Evolutionary conservation across 305 asterid genomes (phyloP).

Genomic region (Ajuga reptans): DNA sequence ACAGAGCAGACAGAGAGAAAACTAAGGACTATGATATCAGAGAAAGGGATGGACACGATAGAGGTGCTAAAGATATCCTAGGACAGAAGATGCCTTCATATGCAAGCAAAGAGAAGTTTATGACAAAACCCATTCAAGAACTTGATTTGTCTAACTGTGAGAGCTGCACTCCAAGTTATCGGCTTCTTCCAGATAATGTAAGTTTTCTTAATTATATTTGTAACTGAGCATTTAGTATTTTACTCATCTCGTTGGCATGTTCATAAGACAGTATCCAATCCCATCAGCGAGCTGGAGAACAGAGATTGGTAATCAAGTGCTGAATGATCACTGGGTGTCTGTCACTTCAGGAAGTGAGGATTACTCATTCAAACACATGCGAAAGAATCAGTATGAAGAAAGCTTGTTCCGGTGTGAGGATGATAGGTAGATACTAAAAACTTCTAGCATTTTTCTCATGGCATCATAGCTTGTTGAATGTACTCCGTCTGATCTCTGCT

Average conservation of each 20-base stretch:
- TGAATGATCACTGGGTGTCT: conserved; percentile 97
- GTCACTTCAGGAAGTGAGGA: conserved; percentile 99
- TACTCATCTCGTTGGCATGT: conserved; percentile 31
- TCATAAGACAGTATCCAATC: conserved; percentile 69
- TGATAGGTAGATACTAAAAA: conserved; percentile 59
- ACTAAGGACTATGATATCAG: conserved; percentile 44
- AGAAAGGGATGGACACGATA: conserved; percentile 63
- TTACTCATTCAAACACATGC: conserved; percentile 97
- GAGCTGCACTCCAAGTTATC: conserved; percentile 93
- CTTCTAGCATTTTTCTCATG: conserved; percentile 22
- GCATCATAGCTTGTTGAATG: conserved; percentile 15
- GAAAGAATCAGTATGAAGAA: conserved; percentile 97
- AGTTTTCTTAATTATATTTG: conserved; percentile 22
- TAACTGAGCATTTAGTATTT: conserved; percentile 21
- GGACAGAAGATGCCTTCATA: conserved; percentile 56
- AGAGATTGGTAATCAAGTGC: conserved; percentile 63
- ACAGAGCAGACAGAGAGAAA: conserved; percentile 55
- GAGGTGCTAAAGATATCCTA: conserved; percentile 53
- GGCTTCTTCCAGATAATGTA: conserved; percentile 93
- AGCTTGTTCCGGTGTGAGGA: conserved; percentile 98
- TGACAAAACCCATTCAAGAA: conserved; percentile 83
- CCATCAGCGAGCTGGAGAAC: conserved; percentile 74
- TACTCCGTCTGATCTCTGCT: neutral
- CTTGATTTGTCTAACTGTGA: conserved; percentile 91
- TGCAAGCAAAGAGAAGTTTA: conserved; percentile 66